Conservation (phyloP, 2,329 filamentous ascomycete genomes). For the Dothiorella sarmentorum region DNA sequence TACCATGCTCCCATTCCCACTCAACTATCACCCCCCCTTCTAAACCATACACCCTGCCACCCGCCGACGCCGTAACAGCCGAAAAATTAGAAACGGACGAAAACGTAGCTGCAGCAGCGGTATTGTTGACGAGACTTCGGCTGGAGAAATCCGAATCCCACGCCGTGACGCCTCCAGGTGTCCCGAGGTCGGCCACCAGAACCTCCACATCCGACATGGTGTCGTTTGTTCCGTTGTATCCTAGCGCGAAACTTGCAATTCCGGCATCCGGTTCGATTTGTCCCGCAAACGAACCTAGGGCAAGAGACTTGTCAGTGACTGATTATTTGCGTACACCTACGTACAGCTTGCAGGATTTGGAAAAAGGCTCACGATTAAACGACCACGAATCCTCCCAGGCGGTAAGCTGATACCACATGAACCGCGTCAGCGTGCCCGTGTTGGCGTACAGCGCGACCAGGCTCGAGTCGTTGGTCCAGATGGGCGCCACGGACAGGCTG, state of each 20-base stretch:
- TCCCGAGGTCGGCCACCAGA: neutral
- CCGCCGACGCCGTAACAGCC: neutral
- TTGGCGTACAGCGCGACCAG: neutral
- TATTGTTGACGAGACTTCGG: neutral
- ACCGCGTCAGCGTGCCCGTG: neutral
- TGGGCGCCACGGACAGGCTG: neutral
- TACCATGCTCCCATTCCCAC: neutral
- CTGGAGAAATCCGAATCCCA: neutral
- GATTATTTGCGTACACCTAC: neutral
- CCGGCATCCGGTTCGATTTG: neutral
- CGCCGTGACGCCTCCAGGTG: neutral
- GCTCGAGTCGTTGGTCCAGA: neutral
- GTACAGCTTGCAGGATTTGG: neutral
- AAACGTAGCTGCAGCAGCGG: neutral
- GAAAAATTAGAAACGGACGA: neutral
- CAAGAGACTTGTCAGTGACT: no score
- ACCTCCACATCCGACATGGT: neutral
- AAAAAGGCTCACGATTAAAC: neutral
- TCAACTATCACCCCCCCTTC: neutral
- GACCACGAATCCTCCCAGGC: neutral
- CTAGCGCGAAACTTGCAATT: neutral
- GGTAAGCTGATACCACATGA: neutral
- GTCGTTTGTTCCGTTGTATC: neutral
- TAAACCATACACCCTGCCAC: neutral
- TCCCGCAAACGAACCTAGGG: neutral